Conservation (phyloP, 345 rosid genomes). For the Noccaea bulbosa region DNA sequence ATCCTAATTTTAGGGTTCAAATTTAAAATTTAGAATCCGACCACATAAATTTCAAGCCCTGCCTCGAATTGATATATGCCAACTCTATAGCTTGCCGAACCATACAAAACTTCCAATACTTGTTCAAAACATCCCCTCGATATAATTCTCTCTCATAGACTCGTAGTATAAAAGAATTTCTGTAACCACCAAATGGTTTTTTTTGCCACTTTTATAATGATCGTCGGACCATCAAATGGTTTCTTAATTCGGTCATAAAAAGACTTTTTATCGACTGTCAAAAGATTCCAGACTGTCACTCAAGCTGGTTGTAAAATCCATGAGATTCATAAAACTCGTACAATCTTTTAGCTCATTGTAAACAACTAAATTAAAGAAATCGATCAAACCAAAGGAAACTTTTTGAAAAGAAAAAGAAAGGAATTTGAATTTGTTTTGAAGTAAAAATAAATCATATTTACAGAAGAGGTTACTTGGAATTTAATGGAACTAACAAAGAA, state of each 20-base stretch:
- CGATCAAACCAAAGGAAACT: neutral
- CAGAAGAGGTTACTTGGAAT: constrained; percentile 12
- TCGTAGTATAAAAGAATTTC: neutral
- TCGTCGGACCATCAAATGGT: no score
- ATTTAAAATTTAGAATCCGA: no score
- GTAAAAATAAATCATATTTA: constrained; percentile 33
- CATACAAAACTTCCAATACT: no score
- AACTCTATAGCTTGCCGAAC: no score
- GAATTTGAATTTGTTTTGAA: constrained; percentile 18
- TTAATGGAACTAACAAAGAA: constrained; percentile 19
- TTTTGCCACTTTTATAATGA: neutral
- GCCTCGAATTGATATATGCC: no score
- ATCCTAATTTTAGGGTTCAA: no score
- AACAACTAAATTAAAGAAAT: neutral
- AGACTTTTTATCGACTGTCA: neutral
- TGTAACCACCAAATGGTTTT: neutral
- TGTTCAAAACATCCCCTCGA: neutral
- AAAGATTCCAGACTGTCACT: neutral
- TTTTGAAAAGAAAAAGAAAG: neutral
- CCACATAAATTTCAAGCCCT: no score
- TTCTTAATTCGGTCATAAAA: neutral
- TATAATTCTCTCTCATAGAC: constrained; percentile 7
- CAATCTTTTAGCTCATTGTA: neutral
- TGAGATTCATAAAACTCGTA: neutral
- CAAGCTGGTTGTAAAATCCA: no score